These are phyloP conservation scores for Penicillium paradoxum DNA, from an alignment of 495 filamentous ascomycete genomes.

Conservation along the genomic window DNA sequence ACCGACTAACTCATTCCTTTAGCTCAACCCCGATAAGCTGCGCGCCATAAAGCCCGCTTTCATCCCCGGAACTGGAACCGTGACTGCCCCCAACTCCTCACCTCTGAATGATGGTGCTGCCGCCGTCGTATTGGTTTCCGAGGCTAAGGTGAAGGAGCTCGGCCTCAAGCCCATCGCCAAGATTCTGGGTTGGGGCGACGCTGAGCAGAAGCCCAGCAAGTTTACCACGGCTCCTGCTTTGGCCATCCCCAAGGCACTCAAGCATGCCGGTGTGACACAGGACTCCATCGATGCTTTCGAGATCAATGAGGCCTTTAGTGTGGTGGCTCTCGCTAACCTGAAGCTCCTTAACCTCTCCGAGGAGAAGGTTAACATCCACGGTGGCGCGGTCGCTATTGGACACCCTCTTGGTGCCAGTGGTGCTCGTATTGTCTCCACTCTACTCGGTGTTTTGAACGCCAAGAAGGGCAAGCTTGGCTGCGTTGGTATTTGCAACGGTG, in stretches of 20 bases:
- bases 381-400: slow-evolving; percentile 91
- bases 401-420: slow-evolving; percentile 92
- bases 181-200: slow-evolving; percentile 95
- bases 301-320: slow-evolving; percentile 98
- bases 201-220: slow-evolving; percentile 80
- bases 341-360: slow-evolving; percentile 75
- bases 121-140: slow-evolving; percentile 85
- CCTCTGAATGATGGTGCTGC: slow-evolving; percentile 92
- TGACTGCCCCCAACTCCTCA: slow-evolving; percentile 96
- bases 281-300: slow-evolving; percentile 85
- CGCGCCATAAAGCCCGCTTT: slow-evolving; percentile 80
- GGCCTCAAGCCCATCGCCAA: slow-evolving; percentile 86
- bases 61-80: slow-evolving; percentile 72
- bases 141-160: slow-evolving; percentile 81
- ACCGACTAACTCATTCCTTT: not conserved
- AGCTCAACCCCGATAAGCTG: slow-evolving; percentile 90
- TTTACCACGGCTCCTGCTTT: slow-evolving; percentile 96
- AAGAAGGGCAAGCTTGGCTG: slow-evolving; percentile 89
- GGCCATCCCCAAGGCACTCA: slow-evolving; percentile 92
- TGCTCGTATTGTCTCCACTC: slow-evolving; percentile 86
- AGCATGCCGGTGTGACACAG: slow-evolving; percentile 76
- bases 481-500: slow-evolving; percentile 96
- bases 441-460: slow-evolving; percentile 82
- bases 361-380: slow-evolving; percentile 92
- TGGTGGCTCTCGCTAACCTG: slow-evolving; percentile 92